Evolutionary conservation across 345 rosid genomes (phyloP), one percentile per base, ranked within the genome.

Genomic region (Bruguiera sexangula): DNA sequence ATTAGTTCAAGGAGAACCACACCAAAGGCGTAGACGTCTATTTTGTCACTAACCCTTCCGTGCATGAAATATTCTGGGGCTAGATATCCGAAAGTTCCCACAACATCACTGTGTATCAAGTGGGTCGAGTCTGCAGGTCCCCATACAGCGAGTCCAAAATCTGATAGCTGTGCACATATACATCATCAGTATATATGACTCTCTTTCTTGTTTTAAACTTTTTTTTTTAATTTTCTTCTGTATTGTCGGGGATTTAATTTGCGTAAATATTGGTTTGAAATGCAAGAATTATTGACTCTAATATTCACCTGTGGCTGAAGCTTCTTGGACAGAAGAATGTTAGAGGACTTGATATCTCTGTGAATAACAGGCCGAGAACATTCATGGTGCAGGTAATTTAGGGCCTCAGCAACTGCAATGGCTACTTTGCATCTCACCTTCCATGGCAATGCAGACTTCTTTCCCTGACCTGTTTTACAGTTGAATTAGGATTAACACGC

Each of bases 51-150:
- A 39, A 72, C 56, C 53, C 62, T 71, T 36, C 80, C 80, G 29
- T 76, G 55, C 69, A 63, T 76, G 39, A 76, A 71, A 43, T 72
- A 76, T 60, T 72, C 80, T 46, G 80, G 80, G 68, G 80, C 80
- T 57, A 76, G 58, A 30, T 76, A 76, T 31, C 80, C 80, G 64
- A 76, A 76, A 32, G 80, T 76, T 59, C 80, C 80, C 34, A 68
- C 76, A 29, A 76, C 30, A 32, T 76, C 76, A 50, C 32, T 34
- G 36, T 60, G 27, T 16, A 6, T 67, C 8, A 20, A 8, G 37
- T 24, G 37, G n/a, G 66, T 39, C 21, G 73, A 58, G 56, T 67
- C 65, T 5, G 20, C n/a, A 37, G 70, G 37, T 57, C 69, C 73
- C 80, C 80, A 67, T 37, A 31, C 34, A 8, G 80, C 80, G 56